A percentile compares a stretch with the other conserved stretches of the same genome.
These are phyloP conservation scores for Neurospora terricola DNA, from an alignment of 495 filamentous ascomycete genomes.

Conservation along the genomic window DNA sequence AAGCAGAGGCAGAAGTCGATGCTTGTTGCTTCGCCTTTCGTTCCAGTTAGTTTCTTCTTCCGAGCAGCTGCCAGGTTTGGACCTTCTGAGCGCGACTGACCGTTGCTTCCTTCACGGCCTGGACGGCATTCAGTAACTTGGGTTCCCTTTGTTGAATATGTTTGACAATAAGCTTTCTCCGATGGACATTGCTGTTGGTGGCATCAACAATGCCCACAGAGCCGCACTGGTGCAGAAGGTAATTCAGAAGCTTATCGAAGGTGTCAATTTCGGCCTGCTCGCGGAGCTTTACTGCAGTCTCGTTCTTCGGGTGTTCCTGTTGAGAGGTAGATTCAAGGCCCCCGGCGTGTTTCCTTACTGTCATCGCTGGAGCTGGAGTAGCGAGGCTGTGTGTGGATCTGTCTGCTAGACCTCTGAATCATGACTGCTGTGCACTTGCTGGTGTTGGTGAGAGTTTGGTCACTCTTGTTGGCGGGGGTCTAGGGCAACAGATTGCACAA, in stretches of 20 bases:
- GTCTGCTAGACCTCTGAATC: neutral
- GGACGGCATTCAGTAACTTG: neutral
- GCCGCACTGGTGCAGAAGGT: conserved; percentile 66
- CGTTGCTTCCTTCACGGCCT: neutral
- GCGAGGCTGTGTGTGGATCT: neutral
- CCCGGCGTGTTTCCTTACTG: neutral
- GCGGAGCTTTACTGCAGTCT: conserved; percentile 66
- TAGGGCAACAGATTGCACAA: neutral
- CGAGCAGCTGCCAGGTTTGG: neutral
- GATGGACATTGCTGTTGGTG: conserved; percentile 84
- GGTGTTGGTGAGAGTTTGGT: neutral
- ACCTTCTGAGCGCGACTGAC: neutral
- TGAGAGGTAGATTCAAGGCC: neutral
- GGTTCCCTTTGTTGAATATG: conserved; percentile 68
- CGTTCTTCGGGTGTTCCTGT: conserved; percentile 52
- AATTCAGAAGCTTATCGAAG: conserved; percentile 84
- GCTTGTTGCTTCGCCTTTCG: neutral
- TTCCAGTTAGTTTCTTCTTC: neutral
- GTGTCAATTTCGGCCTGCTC: conserved; percentile 89
- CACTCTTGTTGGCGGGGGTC: neutral
- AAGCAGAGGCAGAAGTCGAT: neutral
- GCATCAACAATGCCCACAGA: conserved; percentile 97
- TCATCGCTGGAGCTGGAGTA: neutral
- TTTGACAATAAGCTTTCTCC: conserved; percentile 73
- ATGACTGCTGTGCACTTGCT: neutral